phyloP scores from a whole-genome alignment of 148 eudicot species.

The Pouteria glomerata region DNA sequence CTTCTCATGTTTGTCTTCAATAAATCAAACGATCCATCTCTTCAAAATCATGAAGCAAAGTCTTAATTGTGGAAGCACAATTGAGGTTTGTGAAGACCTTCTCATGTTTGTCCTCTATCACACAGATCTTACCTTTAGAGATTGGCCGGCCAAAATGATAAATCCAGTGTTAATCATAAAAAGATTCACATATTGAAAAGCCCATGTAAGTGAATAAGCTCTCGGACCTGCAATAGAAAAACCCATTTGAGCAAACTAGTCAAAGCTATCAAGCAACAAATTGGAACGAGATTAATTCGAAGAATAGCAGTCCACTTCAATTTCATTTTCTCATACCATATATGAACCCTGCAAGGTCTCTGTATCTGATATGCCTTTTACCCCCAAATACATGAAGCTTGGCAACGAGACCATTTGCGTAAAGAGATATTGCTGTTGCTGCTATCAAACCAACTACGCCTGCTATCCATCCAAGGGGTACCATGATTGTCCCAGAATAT shows the following conservation, averaged over 20 bases:
- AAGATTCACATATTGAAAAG: slow-evolving; percentile 76
- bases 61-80: background rate
- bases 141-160: slow-evolving; percentile 75
- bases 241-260: background rate
- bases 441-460: slow-evolving; percentile 61
- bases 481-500: slow-evolving; percentile 75
- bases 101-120: too few relatives aligned
- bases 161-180: slow-evolving; percentile 90
- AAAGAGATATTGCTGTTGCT: slow-evolving; percentile 60
- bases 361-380: slow-evolving; percentile 77
- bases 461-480: slow-evolving; percentile 81
- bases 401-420: slow-evolving; percentile 79
- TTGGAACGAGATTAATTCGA: background rate
- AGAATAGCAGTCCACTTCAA: background rate
- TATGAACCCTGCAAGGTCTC: slow-evolving; percentile 84
- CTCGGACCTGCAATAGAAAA: slow-evolving; percentile 41
- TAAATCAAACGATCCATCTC: background rate
- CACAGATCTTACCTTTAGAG: slow-evolving; percentile 59
- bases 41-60: background rate
- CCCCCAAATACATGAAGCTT: slow-evolving; percentile 86
- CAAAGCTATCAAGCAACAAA: background rate
- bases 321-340: slow-evolving; percentile 49
- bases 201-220: slow-evolving; percentile 83
- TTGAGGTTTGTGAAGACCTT: too few relatives aligned
- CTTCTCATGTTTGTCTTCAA: background rate